phyloP scores from a whole-genome alignment of 495 filamentous ascomycete genomes.

The Aspergillus avenaceus region DNA sequence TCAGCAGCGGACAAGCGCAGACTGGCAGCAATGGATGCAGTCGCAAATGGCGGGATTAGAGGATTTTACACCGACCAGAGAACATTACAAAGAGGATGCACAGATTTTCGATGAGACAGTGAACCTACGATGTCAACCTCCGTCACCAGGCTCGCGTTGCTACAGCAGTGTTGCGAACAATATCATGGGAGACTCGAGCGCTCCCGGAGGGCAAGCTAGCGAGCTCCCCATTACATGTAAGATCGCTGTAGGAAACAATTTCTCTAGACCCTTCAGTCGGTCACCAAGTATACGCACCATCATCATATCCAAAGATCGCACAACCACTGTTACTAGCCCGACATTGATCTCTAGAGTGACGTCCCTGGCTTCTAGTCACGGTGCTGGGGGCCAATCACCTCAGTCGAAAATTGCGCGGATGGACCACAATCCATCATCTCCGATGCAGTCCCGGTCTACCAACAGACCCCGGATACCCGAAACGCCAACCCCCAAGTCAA shows the following conservation, averaged over 20 bases:
- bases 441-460: conserved; percentile 23
- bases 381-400: neutral
- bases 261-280: conserved; percentile 34
- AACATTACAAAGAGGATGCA: conserved; percentile 58
- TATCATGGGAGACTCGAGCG: too few relatives aligned
- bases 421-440: conserved; percentile 12
- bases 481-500: conserved; percentile 29
- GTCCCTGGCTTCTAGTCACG: neutral
- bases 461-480: conserved; percentile 23
- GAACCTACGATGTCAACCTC: neutral
- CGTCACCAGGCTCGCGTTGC: neutral
- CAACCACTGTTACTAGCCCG: neutral
- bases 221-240: too few relatives aligned
- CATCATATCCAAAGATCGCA: conserved; percentile 13
- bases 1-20: conserved; percentile 25
- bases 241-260: conserved; percentile 21
- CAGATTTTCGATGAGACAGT: conserved; percentile 51
- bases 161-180: too few relatives aligned
- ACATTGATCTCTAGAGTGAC: neutral
- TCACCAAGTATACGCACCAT: conserved; percentile 29
- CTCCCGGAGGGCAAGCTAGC: too few relatives aligned
- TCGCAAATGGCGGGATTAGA: conserved; percentile 40
- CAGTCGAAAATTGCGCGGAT: neutral
- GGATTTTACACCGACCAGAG: conserved; percentile 23
- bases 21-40: conserved; percentile 49